A percentile compares a stretch with the other conserved stretches of the same genome.
These are phyloP conservation scores for Fusarium luffae DNA, from an alignment of 2,329 filamentous ascomycete species.

Conservation along the genomic window DNA sequence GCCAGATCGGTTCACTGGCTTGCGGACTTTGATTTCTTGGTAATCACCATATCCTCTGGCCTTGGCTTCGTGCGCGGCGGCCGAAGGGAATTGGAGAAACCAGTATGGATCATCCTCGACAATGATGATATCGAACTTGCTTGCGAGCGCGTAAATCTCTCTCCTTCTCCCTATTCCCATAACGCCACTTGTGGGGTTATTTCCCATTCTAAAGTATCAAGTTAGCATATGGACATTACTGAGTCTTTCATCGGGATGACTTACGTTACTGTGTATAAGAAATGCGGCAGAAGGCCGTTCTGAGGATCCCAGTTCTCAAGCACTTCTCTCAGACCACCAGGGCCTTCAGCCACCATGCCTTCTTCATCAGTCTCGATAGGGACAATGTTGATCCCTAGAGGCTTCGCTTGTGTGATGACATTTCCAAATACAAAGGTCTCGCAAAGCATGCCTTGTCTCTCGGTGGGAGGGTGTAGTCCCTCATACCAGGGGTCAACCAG, in stretches of 20 bases:
- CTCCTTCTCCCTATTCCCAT: slow-evolving; percentile 78
- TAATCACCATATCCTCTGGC: slow-evolving; percentile 54
- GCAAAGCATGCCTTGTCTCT: slow-evolving; percentile 80
- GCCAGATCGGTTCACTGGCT: slow-evolving; percentile 62
- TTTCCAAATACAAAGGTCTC: slow-evolving; percentile 87
- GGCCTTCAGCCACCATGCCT: slow-evolving; percentile 80
- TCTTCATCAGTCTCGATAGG: slow-evolving; percentile 80
- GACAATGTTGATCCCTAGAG: slow-evolving; percentile 77
- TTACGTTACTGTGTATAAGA: slow-evolving; percentile 92
- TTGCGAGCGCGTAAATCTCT: slow-evolving; percentile 83
- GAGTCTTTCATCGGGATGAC: slow-evolving; percentile 48
- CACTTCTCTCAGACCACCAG: slow-evolving; percentile 80
- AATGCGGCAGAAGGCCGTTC: slow-evolving; percentile 79
- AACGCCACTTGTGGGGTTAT: slow-evolving; percentile 86
- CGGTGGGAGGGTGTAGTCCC: slow-evolving; percentile 71
- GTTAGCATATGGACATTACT: background rate
- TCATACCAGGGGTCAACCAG: slow-evolving; percentile 81
- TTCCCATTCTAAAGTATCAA: slow-evolving; percentile 61
- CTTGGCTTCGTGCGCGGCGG: slow-evolving; percentile 63
- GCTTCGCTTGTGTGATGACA: slow-evolving; percentile 73
- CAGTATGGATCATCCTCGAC: slow-evolving; percentile 96
- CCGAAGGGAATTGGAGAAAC: slow-evolving; percentile 89
- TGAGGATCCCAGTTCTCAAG: slow-evolving; percentile 83
- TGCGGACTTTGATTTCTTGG: slow-evolving; percentile 46
- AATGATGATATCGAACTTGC: slow-evolving; percentile 88